Evolutionary conservation across 2,329 filamentous ascomycete species (phyloP), one percentile per base, ranked within the genome.

Genomic region (Alternaria ethzedia): DNA sequence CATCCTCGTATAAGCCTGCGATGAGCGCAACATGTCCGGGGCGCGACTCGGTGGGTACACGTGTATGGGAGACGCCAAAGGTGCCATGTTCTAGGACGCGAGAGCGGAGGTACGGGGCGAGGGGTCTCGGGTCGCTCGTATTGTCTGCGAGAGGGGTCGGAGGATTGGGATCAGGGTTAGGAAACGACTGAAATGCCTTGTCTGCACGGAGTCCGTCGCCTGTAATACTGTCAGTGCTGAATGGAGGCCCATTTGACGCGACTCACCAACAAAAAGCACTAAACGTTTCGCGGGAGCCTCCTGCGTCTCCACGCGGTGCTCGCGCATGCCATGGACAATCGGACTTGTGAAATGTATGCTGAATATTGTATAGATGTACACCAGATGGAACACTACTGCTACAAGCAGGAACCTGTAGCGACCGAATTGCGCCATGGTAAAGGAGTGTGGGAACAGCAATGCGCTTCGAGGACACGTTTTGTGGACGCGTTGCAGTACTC

Each of bases 301-400:
- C 54, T 87, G 82, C 59, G 90, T 86, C 63, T 94, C 88, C 41
- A 96, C 85, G 49, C 85, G 83, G 81, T 93, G 94, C 64, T 94
- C 87, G 75, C 87, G 89, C 96, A 99, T 99, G 77, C 96, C 96
- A 83, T 91, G 92, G 58, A 98, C 96, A 72, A 99, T 96, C 21
- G 96, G 96, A 79, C 94, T 97, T 77, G 97, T 94, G 78, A 99
- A 99, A 82, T 99, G 98, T 68, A 98, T 96, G 80, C 97, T 94
- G 82, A 99, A 99, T 75, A 98, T 98, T 68, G 70, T 75, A 78
- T 91, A 92, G 60, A 97, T 91, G 80, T 99, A 99, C 69, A 97
- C 88, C 57, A 98, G 80, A 82, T 99, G 96, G 79, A 99, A 99
- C 65, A 95, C 83, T 77, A 97, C 87, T 72, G 96, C 96, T 78